Percentiles rank a stretch among this genome's conserved stretches.
These are phyloP conservation scores for Candida corydali DNA, from an alignment of 805 yeast genomes.

Conservation along the genomic window DNA sequence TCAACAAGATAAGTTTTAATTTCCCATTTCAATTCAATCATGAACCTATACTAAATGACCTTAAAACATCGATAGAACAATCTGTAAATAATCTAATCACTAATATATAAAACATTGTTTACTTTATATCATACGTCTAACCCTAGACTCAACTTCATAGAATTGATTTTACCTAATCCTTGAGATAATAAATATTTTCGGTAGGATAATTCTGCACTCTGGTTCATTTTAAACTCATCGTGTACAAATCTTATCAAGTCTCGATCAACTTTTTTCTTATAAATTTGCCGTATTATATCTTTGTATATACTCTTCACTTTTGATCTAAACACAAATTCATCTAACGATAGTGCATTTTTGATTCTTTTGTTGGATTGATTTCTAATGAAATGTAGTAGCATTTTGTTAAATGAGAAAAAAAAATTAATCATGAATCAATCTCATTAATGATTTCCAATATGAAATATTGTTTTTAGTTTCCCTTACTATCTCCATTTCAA, in stretches of 20 bases:
- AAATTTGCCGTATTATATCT: constrained; percentile 27
- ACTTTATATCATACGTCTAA: too few relatives aligned
- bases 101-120: constrained; percentile 7
- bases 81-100: constrained; percentile 7
- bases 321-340: constrained; percentile 37
- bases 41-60: not conserved
- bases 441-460: constrained; percentile 3
- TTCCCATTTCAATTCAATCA: constrained; percentile 7
- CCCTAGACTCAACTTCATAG: constrained; percentile 22
- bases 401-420: not conserved
- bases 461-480: not conserved
- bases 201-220: constrained; percentile 28
- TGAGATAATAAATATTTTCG: constrained; percentile 33
- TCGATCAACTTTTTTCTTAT: constrained; percentile 28
- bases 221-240: constrained; percentile 30
- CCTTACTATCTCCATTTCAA: constrained; percentile 1
- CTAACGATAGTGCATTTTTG: constrained; percentile 21
- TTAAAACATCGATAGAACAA: constrained; percentile 7
- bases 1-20: constrained; percentile 10
- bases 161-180: constrained; percentile 26
- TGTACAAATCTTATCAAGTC: constrained; percentile 30
- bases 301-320: constrained; percentile 31
- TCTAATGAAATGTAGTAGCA: not conserved
- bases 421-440: not conserved
- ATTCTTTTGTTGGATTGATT: not conserved